These are phyloP conservation scores for Neonectria sp. DNA, from an alignment of 2,329 filamentous ascomycete genomes.

Conservation along the genomic window DNA sequence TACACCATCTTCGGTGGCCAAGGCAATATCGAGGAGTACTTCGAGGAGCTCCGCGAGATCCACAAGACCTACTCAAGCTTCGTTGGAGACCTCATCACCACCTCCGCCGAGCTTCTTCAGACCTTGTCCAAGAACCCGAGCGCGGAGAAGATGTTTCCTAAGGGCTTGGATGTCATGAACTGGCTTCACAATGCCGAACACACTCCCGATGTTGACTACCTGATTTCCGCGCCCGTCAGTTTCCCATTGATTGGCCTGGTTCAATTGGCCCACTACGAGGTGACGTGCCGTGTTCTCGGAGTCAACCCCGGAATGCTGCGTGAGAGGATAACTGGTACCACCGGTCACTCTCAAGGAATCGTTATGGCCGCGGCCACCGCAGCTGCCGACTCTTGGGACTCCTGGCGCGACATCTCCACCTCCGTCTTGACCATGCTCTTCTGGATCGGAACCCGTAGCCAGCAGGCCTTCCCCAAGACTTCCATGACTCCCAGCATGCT, in stretches of 20 bases:
- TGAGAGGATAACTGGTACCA: slow-evolving; percentile 87
- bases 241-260: slow-evolving; percentile 96
- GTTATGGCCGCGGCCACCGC: slow-evolving; percentile 94
- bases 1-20: slow-evolving; percentile 98
- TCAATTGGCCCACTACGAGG: slow-evolving; percentile 94
- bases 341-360: slow-evolving; percentile 96
- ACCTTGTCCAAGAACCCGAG: slow-evolving; percentile 85
- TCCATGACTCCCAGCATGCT: slow-evolving; percentile 92
- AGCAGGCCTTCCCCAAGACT: slow-evolving; percentile 96
- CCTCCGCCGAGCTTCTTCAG: slow-evolving; percentile 90
- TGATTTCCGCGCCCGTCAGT: slow-evolving; percentile 95
- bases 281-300: slow-evolving; percentile 93
- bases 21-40: slow-evolving; percentile 99
- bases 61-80: slow-evolving; percentile 94
- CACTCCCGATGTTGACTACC: slow-evolving; percentile 93
- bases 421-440: slow-evolving; percentile 94
- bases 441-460: slow-evolving; percentile 97
- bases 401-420: slow-evolving; percentile 84
- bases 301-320: slow-evolving; percentile 91
- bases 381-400: slow-evolving; percentile 93
- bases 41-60: slow-evolving; percentile 94
- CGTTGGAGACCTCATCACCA: slow-evolving; percentile 85
- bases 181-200: slow-evolving; percentile 93
- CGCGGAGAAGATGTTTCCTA: slow-evolving; percentile 95
- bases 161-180: slow-evolving; percentile 94